Base-by-base conservation (phyloP, 2,329 filamentous ascomycete species). In the Fusarium tanahbumbuense region DNA sequence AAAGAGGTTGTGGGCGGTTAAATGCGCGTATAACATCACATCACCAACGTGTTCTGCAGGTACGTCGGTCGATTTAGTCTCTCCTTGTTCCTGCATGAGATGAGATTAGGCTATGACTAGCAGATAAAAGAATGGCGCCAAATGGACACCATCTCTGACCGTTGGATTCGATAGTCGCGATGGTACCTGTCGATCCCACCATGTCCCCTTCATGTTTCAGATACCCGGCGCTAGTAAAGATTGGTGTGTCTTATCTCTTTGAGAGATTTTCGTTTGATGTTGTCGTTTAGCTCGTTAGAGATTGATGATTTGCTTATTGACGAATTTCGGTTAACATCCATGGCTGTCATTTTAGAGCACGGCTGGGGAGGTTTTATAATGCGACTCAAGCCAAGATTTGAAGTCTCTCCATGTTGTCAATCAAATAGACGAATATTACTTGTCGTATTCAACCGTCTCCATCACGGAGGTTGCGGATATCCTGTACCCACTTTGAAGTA, bases 181-280 rank as follows among this genome's bases (percentile, higher is more conserved):
- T 47, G 16, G 16, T 34, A 30, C 50, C 12, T 23, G 16, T 45
- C 34, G 62, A 68, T 64, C 57, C 30, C 34, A 37, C 23, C 6
- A n/a, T 1, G 1, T 37, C 27, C 42, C 30, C 54, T 62, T 41
- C 42, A 40, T 18, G 67, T 71, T 71, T 70, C 67, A 70, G 63
- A 70, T 70, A 56, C 62, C 45, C 67, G 67, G 56, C 67, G 67
- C 67, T 52, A 40, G 32, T 27, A 25, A 52, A 40, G 16, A 52
- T 27, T 52, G 18, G 32, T 52, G 32, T 52, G 37, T 32, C 48
- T 52, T 40, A 40, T 52, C 15, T 28, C 11, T 6, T 28, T n/a
- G 41, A 44, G 41, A 0, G 41, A 44, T 44, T 46, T 27, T 25
- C 44, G 16, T 52, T 23, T 40, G n/a, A 23, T 40, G 16, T 50